A percentile compares a stretch with the other conserved stretches of the same genome.
Evolutionary conservation across 2,329 filamentous ascomycete genomes (phyloP).

Genomic region (Colletotrichum echinochloae): DNA sequence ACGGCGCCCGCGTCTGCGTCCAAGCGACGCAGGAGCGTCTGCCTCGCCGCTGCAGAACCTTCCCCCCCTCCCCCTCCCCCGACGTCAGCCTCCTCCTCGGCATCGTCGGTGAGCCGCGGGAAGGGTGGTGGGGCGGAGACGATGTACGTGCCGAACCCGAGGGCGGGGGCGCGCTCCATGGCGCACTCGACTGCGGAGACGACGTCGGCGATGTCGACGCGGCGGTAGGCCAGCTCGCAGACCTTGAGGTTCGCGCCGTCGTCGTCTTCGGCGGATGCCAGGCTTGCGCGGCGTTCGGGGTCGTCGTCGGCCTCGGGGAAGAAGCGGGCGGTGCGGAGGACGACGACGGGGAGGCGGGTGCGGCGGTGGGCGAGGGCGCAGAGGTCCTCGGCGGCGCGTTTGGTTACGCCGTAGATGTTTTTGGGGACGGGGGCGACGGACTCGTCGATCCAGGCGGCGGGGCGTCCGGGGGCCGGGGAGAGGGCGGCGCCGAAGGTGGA

Average conservation of each 20-base stretch:
- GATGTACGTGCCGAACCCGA: slow-evolving; percentile 56
- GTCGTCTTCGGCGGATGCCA: slow-evolving; percentile 40
- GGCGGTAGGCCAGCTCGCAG: slow-evolving; percentile 59
- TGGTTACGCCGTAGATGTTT: slow-evolving; percentile 63
- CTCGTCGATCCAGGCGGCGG: slow-evolving; percentile 60
- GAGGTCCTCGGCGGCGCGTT: slow-evolving; percentile 61
- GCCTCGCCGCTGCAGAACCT: not conserved
- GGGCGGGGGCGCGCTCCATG: slow-evolving; percentile 48
- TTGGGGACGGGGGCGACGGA: slow-evolving; percentile 55
- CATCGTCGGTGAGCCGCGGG: slow-evolving; percentile 42
- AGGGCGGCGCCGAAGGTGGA: slow-evolving; percentile 58
- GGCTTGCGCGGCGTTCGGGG: slow-evolving; percentile 50
- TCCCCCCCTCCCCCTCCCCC: not conserved
- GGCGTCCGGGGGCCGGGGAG: slow-evolving; percentile 49
- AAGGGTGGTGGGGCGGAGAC: slow-evolving; percentile 59
- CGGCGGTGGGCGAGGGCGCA: slow-evolving; percentile 57
- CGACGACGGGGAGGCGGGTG: slow-evolving; percentile 53
- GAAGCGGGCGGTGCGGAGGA: slow-evolving; percentile 62
- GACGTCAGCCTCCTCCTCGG: slow-evolving; percentile 29
- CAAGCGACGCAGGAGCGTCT: slow-evolving; percentile 46
- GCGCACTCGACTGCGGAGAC: slow-evolving; percentile 56
- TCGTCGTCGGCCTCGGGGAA: slow-evolving; percentile 63
- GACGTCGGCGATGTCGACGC: slow-evolving; percentile 58
- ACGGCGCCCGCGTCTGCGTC: slow-evolving; percentile 50
- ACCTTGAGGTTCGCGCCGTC: slow-evolving; percentile 59